These are phyloP conservation scores for Epithele typhae DNA, from an alignment of 768 basidiomycete species.

Conservation along the genomic window DNA sequence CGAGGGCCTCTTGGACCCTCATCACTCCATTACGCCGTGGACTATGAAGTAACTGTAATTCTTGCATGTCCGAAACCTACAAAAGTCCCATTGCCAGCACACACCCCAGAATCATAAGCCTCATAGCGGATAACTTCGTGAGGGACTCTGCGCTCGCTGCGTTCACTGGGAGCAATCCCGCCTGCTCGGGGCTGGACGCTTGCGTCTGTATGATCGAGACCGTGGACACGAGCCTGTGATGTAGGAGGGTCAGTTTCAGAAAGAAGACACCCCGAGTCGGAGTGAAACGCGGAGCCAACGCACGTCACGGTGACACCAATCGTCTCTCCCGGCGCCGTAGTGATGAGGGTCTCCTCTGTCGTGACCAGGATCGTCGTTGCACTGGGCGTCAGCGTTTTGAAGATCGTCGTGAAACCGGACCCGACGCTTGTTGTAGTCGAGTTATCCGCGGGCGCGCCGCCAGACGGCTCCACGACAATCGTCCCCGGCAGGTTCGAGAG, in stretches of 20 bases:
- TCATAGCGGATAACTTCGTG: not conserved
- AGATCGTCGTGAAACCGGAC: conserved; percentile 18
- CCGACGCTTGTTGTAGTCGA: conserved; percentile 15
- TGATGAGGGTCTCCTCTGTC: conserved; percentile 15
- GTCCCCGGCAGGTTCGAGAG: conserved; percentile 10
- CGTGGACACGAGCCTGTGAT: conserved; percentile 14
- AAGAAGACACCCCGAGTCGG: too few relatives aligned
- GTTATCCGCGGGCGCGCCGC: conserved; percentile 8
- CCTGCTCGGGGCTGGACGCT: conserved; percentile 10
- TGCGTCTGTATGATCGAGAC: conserved; percentile 14
- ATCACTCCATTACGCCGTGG: too few relatives aligned
- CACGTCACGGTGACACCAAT: conserved; percentile 15
- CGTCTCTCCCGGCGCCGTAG: conserved; percentile 14
- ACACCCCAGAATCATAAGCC: not conserved
- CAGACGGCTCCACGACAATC: conserved; percentile 10
- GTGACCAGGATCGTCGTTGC: conserved; percentile 17
- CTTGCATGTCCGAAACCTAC: not conserved
- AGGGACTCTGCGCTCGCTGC: not conserved
- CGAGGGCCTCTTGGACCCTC: too few relatives aligned
- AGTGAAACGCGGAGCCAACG: not conserved
- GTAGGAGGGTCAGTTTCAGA: not conserved
- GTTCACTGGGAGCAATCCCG: conserved; percentile 24
- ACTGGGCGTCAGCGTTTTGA: conserved; percentile 22
- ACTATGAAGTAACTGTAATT: too few relatives aligned
- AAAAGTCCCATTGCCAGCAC: not conserved